Evolutionary conservation across 1,284 basidiomycete genomes (phyloP).

Genomic region (Cutaneotrichosporon mucoides): DNA sequence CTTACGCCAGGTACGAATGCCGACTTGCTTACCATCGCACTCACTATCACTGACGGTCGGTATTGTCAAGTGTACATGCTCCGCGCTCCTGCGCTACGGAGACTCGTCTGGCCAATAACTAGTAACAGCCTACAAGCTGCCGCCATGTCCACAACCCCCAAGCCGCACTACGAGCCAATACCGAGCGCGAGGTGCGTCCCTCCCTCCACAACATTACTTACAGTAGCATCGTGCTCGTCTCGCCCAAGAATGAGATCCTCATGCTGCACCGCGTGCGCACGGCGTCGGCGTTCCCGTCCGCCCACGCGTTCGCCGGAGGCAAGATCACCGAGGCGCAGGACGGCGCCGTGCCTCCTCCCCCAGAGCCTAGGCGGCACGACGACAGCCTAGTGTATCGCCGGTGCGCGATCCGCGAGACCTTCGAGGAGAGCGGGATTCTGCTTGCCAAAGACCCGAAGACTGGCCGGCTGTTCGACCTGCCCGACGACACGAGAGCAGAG

Average conservation of each 20-base stretch:
- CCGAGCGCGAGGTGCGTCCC: neutral
- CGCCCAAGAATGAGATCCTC: constrained; percentile 15
- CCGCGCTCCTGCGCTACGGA: neutral
- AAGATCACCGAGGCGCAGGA: constrained; percentile 13
- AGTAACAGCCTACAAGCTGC: neutral
- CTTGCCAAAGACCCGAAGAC: constrained; percentile 4
- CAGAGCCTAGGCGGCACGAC: constrained; percentile 5
- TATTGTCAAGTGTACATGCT: too few species aligned
- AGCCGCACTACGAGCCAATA: neutral
- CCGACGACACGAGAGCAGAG: neutral
- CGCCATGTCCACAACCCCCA: neutral
- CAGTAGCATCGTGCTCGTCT: constrained; percentile 15
- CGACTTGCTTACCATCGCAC: too few species aligned
- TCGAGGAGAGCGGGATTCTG: constrained; percentile 21
- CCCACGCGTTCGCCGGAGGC: constrained; percentile 18
- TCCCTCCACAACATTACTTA: neutral
- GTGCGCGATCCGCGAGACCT: constrained; percentile 18
- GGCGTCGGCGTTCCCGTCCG: constrained; percentile 14
- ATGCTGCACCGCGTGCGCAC: constrained; percentile 15
- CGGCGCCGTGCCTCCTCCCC: constrained; percentile 2
- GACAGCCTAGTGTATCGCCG: constrained; percentile 13
- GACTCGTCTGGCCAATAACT: neutral
- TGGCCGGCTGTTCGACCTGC: constrained; percentile 6
- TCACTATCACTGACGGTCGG: too few species aligned
- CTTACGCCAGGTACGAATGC: too few species aligned